Evolutionary conservation across 257 asterid genomes (phyloP), one percentile per base, ranked within the genome.

Genomic region (Penstemon barbatus): DNA sequence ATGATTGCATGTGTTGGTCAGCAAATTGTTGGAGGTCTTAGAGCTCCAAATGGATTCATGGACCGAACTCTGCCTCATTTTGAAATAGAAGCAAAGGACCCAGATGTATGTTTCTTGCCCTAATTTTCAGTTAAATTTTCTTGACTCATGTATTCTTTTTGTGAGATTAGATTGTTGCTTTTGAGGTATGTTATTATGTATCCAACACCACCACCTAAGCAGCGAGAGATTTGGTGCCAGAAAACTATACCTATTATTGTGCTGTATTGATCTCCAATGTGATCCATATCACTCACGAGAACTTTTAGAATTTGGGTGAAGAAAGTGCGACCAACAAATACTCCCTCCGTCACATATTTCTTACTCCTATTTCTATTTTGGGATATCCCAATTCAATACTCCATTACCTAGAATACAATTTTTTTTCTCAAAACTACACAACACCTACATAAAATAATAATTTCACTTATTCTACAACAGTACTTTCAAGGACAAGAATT

Each of bases 1-100:
- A 93, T 93, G 99, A 79, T 90, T 81, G 97, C 96, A 39, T 93
- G 99, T 37, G 99, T 93, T 58, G 99, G 99, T 61, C 99, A 93
- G 83, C 99, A 93, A 70, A 75, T 82, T 57, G 99, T 93, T 68
- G 99, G 99, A 43, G 99, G 99, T 46, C 90, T 74, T 56, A 86
- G 99, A 75, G 96, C 99, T 73, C 97, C 99, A 60, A 86, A 93
- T 75, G 99, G 99, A 73, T 93, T 93, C 77, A 77, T 93, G 49
- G 94, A 88, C 78, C 90, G 99, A 70, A 90, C 96, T 38, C 87
- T 93, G 77, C 99, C 99, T 63, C 99, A 93, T 83, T 93, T 93
- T 78, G 86, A 81, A 57, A 84, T 70, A 81, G 85, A 78, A 37
- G 94, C 97, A 42, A 91, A 83, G 83, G 91, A 82, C 79, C 99